Base-by-base conservation (phyloP, 257 asterid species). In the Solanum pennellii region DNA sequence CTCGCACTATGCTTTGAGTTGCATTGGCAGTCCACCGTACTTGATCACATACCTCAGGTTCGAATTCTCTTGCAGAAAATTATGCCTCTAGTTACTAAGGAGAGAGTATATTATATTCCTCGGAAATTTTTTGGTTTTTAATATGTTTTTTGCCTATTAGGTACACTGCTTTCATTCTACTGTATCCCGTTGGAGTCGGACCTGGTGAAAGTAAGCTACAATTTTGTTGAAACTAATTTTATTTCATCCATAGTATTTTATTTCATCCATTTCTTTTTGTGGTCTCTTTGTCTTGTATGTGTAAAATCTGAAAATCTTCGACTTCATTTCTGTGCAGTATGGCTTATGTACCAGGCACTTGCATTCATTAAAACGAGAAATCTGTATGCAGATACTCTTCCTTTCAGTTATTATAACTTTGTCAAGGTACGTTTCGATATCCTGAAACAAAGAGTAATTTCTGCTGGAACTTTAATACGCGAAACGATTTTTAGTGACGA, bases 291-390 rank as follows among this genome's bases (percentile, higher is more conserved):
- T 18, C 65, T 0, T 2, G 25, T 56, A 18, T 33, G 20, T 41
- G 27, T 68, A 25, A 83, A 66, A 33, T 68, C 16, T 77, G 69
- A 62, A 8, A 39, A 27, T 73, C 21, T 84, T 79, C 41, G 23
- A 52, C 18, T 66, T 47, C 77, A 29, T 45, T 88, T 66, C 37
- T 49, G 9, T 91, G 91, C 88, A 97, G 99, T 97, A 92, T 97
- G 98, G 98, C 94, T 94, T 86, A 94, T 97, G 98, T 94, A 95
- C 88, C 92, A 93, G 93, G 97, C 98, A 33, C 98, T 97, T 89
- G 98, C 98, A 3, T 87, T 89, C 85, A 93, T 97, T 88, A 92
- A 91, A 93, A 90, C 87, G 91, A 88, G 90, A 83, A 93, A 93
- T 73, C 90, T 95, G n/a, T 95, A 95, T 49, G 94, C 92, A 11